These are phyloP conservation scores for Aeminium ludgeri DNA, from an alignment of 495 filamentous ascomycete species.

Conservation along the genomic window DNA sequence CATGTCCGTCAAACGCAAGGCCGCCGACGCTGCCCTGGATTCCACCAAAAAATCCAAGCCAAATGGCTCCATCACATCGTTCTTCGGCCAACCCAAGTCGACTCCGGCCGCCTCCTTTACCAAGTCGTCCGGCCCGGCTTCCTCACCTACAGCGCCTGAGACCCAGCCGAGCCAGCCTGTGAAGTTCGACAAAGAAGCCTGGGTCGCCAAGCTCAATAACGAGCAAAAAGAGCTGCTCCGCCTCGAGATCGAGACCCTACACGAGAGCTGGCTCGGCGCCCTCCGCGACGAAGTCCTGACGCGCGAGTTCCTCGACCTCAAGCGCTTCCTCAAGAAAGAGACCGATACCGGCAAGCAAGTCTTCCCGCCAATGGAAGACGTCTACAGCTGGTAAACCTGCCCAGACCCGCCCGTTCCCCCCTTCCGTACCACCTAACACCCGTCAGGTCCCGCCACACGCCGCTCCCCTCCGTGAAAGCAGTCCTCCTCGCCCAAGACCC, in stretches of 20 bases:
- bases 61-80: slow-evolving; percentile 45
- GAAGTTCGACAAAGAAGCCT: slow-evolving; percentile 76
- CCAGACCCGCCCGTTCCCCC: neutral
- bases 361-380: slow-evolving; percentile 71
- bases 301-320: slow-evolving; percentile 67
- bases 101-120: slow-evolving; percentile 15
- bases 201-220: slow-evolving; percentile 56
- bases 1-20: slow-evolving; percentile 54
- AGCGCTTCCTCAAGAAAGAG: slow-evolving; percentile 72
- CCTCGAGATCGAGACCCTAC: slow-evolving; percentile 78
- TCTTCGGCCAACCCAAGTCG: slow-evolving; percentile 40
- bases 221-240: slow-evolving; percentile 71
- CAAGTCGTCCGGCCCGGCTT: slow-evolving; percentile 29
- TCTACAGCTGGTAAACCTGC: slow-evolving; percentile 72
- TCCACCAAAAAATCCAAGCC: slow-evolving; percentile 59
- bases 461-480: slow-evolving; percentile 66
- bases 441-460: slow-evolving; percentile 72
- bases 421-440: neutral
- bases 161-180: slow-evolving; percentile 20
- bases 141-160: slow-evolving; percentile 20
- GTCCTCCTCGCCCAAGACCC: slow-evolving; percentile 93
- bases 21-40: slow-evolving; percentile 30
- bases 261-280: slow-evolving; percentile 77
- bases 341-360: slow-evolving; percentile 51
- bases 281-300: slow-evolving; percentile 68